Base-by-base conservation (phyloP, 2,329 filamentous ascomycete genomes). In the Aspergillus latus region DNA sequence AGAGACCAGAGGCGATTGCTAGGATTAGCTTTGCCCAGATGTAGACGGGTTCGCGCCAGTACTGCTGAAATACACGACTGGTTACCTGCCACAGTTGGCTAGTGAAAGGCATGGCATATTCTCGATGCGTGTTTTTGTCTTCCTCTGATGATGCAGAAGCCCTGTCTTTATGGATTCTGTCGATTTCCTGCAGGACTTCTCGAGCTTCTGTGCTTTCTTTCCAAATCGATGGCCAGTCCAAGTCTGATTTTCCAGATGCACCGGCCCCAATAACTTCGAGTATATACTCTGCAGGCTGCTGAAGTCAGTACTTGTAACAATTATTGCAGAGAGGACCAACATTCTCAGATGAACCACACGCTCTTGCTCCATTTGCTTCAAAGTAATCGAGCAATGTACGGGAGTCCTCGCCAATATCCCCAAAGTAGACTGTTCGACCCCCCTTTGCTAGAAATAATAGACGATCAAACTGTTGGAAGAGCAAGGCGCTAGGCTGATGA, bases 1-100 rank as follows among this genome's bases (percentile, higher is more conserved):
- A 93, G 5, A 73, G 92, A 86, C 74, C 80, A 59, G 68, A 70
- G 34, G 68, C 73, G 10, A 82, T 77, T 67, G 87, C 90, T n/a
- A 95, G 83, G 4, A 82, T 77, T 1, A 83, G 72, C 78, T 96
- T 96, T 63, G 88, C 86, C 78, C 92, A 94, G 70, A 96, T 90
- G 77, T 95, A 94, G 2, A 85, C 83, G 0, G 91, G 91, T 1
- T 87, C 91, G 58, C 91, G 87, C 90, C 91, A 95, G 80, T 93
- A 94, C 70, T 94, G 89, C 72, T 93, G 84, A 77, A 93, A 93
- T 30, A 92, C 88, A 66, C 91, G 89, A 62, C 81, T 72, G 9
- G 84, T 83, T 49, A 92, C 89, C 66, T 84, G 80, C 58, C 74
- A 76, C 39, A 93, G 75, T 74, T 96, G 91, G 4, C 74, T 67